Evolutionary conservation across 2,329 filamentous ascomycete species (phyloP).

Genomic region (Drechslerella coelobrocha): DNA sequence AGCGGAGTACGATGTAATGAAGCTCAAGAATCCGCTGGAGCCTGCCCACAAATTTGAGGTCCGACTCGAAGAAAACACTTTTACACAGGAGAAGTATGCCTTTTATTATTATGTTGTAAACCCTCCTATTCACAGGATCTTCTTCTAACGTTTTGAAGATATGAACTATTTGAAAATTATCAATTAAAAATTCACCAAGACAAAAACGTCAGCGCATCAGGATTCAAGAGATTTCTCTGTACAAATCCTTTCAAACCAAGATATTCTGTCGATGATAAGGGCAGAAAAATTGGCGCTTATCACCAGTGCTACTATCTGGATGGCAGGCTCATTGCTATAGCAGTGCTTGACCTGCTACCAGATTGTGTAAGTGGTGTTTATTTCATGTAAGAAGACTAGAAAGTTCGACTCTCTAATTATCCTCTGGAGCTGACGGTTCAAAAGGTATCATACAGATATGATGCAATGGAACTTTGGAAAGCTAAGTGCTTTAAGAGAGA

Average conservation of each 20-base stretch:
- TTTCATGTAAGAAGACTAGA: constrained; percentile 66
- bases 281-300: constrained; percentile 71
- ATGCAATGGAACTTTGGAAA: constrained; percentile 75
- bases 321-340: constrained; percentile 75
- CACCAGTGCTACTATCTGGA: constrained; percentile 84
- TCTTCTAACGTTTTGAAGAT: too few relatives aligned
- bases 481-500: constrained; percentile 75
- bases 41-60: constrained; percentile 73
- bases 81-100: constrained; percentile 75
- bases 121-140: too few relatives aligned
- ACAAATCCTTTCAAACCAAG: constrained; percentile 67
- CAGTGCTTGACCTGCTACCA: constrained; percentile 77
- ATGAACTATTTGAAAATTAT: constrained; percentile 74
- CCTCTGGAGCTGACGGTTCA: background rate
- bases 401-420: background rate
- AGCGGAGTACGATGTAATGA: constrained; percentile 63
- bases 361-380: constrained; percentile 81
- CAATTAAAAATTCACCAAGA: constrained; percentile 77
- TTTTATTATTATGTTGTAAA: too few relatives aligned
- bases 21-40: constrained; percentile 66
- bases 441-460: constrained; percentile 70
- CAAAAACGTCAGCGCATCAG: constrained; percentile 65
- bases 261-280: constrained; percentile 61
- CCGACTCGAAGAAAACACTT: constrained; percentile 72
- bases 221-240: constrained; percentile 78